Percentiles rank a stretch among this genome's conserved stretches.
phyloP scores from a whole-genome alignment of 352 stramenopile genomes.

The Hyaloperonospora arabidopsidis region DNA sequence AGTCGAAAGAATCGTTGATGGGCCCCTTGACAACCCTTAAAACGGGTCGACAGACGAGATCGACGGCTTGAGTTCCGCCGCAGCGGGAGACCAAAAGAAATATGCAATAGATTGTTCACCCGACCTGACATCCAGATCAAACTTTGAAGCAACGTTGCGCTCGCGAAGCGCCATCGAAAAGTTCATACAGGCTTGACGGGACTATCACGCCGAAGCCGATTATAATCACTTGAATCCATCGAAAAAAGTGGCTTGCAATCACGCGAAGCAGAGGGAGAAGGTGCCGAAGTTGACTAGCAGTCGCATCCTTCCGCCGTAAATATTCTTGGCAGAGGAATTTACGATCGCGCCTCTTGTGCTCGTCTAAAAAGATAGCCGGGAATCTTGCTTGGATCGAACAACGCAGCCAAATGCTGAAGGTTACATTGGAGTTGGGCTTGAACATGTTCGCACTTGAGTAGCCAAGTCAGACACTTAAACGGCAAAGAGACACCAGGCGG shows the following conservation, averaged over 20 bases:
- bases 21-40: neutral
- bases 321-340: conserved; percentile 35
- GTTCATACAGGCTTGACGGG: no score
- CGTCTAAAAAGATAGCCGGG: conserved; percentile 2
- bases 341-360: conserved; percentile 8
- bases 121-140: neutral
- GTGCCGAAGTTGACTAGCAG: neutral
- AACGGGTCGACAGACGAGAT: neutral
- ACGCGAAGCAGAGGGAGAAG: no score
- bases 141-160: neutral
- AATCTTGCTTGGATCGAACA: neutral
- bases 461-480: neutral
- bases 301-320: neutral
- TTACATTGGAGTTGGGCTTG: neutral
- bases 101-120: neutral
- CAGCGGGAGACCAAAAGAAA: neutral
- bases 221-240: no score
- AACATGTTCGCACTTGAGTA: neutral
- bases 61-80: neutral
- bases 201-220: no score
- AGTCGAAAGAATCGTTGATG: neutral
- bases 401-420: neutral
- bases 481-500: neutral
- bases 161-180: no score
- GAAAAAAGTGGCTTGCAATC: no score